phyloP scores from a whole-genome alignment of 257 asterid species.

The Cinchona pubescens region DNA sequence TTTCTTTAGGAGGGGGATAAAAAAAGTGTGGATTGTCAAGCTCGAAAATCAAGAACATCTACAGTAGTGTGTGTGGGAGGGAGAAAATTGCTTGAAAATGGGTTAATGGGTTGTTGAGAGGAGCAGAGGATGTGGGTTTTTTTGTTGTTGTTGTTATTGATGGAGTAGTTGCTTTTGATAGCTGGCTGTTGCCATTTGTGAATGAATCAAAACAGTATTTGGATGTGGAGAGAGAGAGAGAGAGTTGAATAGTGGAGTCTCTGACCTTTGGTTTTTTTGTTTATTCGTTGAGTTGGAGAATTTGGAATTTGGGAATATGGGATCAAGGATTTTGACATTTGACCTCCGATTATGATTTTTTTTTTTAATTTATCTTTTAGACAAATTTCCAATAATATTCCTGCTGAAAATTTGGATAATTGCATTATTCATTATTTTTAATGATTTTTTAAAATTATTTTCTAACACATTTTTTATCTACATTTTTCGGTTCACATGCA shows the following conservation, averaged over 20 bases:
- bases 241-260: slow-evolving; percentile 19
- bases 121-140: slow-evolving; percentile 12
- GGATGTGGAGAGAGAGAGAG: slow-evolving; percentile 22
- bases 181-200: slow-evolving; percentile 43
- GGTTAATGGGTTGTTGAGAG: slow-evolving; percentile 5
- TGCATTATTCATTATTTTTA: no score
- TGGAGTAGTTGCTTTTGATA: slow-evolving; percentile 3
- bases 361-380: not conserved
- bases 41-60: slow-evolving; percentile 43
- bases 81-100: slow-evolving; percentile 5
- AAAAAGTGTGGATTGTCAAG: slow-evolving; percentile 17
- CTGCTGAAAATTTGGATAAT: no score
- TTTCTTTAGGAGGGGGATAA: not conserved
- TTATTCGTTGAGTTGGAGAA: slow-evolving; percentile 31
- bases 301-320: not conserved
- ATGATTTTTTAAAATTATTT: no score
- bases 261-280: slow-evolving; percentile 51
- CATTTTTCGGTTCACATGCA: no score
- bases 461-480: no score
- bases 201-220: slow-evolving; percentile 21
- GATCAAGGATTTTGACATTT: slow-evolving; percentile 43
- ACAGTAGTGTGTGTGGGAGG: not conserved
- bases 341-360: slow-evolving; percentile 4
- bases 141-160: slow-evolving; percentile 20
- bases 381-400: no score